Base-by-base conservation (phyloP, 1,139 yeast genomes). In the Suzukiozyma palmioleophila region DNA sequence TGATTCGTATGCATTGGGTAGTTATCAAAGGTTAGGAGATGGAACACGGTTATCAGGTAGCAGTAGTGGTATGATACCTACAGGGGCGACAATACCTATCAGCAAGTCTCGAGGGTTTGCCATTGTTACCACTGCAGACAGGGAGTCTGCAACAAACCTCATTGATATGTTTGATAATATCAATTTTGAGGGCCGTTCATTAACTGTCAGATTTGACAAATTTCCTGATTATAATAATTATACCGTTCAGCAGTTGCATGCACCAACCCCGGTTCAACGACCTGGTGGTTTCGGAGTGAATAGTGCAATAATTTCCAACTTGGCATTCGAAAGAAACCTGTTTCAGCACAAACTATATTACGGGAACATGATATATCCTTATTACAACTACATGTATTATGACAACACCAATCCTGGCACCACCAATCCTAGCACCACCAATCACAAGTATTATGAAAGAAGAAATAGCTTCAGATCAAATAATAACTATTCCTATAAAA, bases 121-220 rank as follows among this genome's bases (percentile, higher is more conserved):
- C 1, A 75, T 82, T 27, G 85, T 81, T 1, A 68, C 76, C 8
- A 80, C 82, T 24, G 69, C 66, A 10, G 57, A 73, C 39, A 62
- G 61, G 36, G 65, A 62, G 22, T 75, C 74, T n/a, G 79, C 85
- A 10, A 69, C 67, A 22, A 60, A 60, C 39, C 66, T 82, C 6
- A 79, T 82, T 33, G 56, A 62, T 39, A 46, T 55, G 41, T 76
- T 80, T 51, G 74, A 82, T 51, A 74, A 75, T 26, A 54, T 58
- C 5, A 67, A 59, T 22, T 79, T 81, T 49, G 76, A 77, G 50
- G 85, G 86, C 2, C 65, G 89, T 25, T 62, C 64, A 16, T 61
- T 82, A 35, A 77, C 81, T 2, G 87, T 82, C 1, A 65, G 87
- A 22, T 76, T 64, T 47, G 87, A 81, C 49, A 64, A 63, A 45